Evolutionary conservation across 257 asterid genomes (phyloP).

Genomic region (Verbena officinalis): DNA sequence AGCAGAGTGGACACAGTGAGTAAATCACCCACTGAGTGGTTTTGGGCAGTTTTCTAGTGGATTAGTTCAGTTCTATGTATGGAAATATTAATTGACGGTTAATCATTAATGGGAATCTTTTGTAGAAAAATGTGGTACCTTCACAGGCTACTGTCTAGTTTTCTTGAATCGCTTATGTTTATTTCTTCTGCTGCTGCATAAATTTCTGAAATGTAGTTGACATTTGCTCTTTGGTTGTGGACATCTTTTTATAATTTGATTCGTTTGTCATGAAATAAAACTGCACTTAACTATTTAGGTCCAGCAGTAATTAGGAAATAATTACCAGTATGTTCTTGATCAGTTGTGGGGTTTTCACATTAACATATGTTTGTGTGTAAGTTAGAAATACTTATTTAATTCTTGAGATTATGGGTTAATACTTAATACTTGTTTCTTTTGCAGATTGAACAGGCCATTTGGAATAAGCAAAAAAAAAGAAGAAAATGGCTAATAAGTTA

Average conservation of each 20-base stretch:
- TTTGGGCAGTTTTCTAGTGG: not conserved
- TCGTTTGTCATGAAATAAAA: not conserved
- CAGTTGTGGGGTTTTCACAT: not conserved
- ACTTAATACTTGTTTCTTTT: not conserved
- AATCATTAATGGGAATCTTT: not conserved
- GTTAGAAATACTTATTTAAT: not conserved
- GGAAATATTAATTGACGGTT: not conserved
- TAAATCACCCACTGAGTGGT: not conserved
- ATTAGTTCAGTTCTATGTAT: not conserved
- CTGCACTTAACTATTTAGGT: not conserved
- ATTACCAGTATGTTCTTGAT: constrained; percentile 5
- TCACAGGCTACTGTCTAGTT: not conserved
- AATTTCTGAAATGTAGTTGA: not conserved
- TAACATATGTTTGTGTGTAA: not conserved
- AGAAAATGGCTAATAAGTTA: constrained; percentile 57
- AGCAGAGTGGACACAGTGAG: not conserved
- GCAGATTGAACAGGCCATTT: constrained; percentile 18
- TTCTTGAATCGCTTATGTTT: not conserved
- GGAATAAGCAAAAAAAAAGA: constrained; percentile 3
- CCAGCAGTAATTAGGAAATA: constrained; percentile 13
- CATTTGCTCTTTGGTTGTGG: not conserved
- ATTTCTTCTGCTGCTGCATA: not conserved
- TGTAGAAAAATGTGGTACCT: not conserved
- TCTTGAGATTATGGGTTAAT: not conserved
- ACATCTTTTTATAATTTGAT: not conserved